phyloP scores from a whole-genome alignment of 2,329 filamentous ascomycete genomes.

The Raffaelea ambrosiae region DNA sequence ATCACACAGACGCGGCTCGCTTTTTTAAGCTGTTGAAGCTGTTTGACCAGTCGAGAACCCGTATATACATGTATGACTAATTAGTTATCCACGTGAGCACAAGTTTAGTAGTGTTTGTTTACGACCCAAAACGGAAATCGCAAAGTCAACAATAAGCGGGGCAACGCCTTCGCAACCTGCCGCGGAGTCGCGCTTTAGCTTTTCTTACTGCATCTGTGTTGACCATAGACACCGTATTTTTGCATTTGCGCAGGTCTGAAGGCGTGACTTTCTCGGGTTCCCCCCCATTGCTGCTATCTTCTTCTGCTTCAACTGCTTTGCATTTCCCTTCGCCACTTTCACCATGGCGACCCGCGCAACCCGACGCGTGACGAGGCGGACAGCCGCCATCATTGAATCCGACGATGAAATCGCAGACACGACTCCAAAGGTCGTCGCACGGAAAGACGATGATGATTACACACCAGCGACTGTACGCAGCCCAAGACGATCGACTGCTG shows the following conservation, averaged over 20 bases:
- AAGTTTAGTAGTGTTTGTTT: constrained; percentile 13
- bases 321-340: constrained; percentile 1
- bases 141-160: constrained; percentile 17
- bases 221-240: not conserved
- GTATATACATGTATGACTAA: no score
- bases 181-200: not conserved
- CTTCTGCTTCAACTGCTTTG: not conserved
- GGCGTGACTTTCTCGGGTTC: not conserved
- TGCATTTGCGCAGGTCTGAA: not conserved
- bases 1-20: not conserved
- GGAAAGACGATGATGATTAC: no score
- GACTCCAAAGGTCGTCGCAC: constrained; percentile 35
- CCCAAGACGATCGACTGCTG: constrained; percentile 25
- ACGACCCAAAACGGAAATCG: constrained; percentile 13
- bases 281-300: not conserved
- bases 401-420: constrained; percentile 62
- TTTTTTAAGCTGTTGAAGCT: not conserved
- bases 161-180: constrained; percentile 6
- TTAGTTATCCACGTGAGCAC: not conserved
- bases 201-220: no score
- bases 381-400: constrained; percentile 67
- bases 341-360: constrained; percentile 33
- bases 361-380: constrained; percentile 52
- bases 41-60: not conserved
- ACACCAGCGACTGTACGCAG: constrained; percentile 60